Evolutionary conservation across 768 basidiomycete species (phyloP).

Genomic region (Tricholoma saponaceum): DNA sequence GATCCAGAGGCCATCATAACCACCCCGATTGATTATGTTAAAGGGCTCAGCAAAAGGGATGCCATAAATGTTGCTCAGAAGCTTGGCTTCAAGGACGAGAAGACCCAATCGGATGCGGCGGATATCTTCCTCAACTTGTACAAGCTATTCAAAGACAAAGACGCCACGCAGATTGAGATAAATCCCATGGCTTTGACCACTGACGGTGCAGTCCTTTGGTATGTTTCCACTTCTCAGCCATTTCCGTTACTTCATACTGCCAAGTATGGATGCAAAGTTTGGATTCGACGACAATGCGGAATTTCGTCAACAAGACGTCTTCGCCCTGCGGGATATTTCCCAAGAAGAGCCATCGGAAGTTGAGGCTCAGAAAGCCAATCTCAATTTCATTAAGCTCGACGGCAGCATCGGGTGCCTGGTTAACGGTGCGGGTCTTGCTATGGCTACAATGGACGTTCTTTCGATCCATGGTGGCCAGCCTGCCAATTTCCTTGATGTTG

Average conservation of each 20-base stretch:
- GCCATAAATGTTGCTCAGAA: slow-evolving; percentile 82
- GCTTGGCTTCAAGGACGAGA: slow-evolving; percentile 78
- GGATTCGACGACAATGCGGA: slow-evolving; percentile 99
- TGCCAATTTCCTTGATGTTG: slow-evolving; percentile 98
- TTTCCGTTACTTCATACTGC: slow-evolving; percentile 5
- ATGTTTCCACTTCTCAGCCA: slow-evolving; percentile 20
- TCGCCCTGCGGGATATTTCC: slow-evolving; percentile 82
- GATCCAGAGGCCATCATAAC: slow-evolving; percentile 95
- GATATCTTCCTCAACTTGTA: slow-evolving; percentile 93
- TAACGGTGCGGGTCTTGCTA: slow-evolving; percentile 97
- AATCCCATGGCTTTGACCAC: slow-evolving; percentile 93
- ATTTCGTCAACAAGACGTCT: slow-evolving; percentile 92
- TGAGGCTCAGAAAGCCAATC: slow-evolving; percentile 91
- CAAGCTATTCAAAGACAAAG: slow-evolving; percentile 97
- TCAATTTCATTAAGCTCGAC: slow-evolving; percentile 99
- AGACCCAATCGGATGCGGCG: slow-evolving; percentile 79
- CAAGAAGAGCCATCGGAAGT: slow-evolving; percentile 98
- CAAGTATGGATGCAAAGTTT: slow-evolving; percentile 99
- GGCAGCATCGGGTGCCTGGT: slow-evolving; percentile 96
- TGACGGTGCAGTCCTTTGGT: slow-evolving; percentile 94
- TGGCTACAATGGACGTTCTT: slow-evolving; percentile 99
- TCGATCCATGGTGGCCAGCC: slow-evolving; percentile 94
- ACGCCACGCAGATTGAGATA: slow-evolving; percentile 99
- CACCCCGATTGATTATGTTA: slow-evolving; percentile 82
- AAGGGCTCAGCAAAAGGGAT: slow-evolving; percentile 68